Evolutionary conservation across 169 alveolate genomes (phyloP), one percentile per base, ranked within the genome.

Genomic region (Sarcocystis neurona): DNA sequence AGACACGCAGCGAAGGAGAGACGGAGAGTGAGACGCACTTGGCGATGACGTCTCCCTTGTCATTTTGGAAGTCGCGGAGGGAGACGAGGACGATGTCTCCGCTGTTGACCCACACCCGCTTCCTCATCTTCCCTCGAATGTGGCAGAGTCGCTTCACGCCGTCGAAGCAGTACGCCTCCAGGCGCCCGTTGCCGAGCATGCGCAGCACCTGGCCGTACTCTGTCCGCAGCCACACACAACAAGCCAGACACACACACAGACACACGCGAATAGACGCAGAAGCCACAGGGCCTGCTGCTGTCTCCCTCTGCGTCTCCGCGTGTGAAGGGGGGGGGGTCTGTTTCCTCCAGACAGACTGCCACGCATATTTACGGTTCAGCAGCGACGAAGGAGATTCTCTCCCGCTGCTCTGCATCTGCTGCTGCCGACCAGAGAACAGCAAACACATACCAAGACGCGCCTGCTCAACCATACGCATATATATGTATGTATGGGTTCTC

Each of bases 111-210:
- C 99, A 99, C 66, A 98, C 99, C 91, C 99, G 96, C 93, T 98
- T 97, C 91, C 99, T 95, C 99, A 98, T 95, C 93, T 98, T 98
- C 30, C 99, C 99, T 87, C 99, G 92, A 48, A 99, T 98, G 82
- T 97, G 99, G 89, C 99, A 98, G 58, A 97, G 96, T 77, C 99
- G 96, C 87, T 97, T 97, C 84, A 94, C 96, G 2, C 99, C 99
- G 88, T 98, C 99, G 89, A 97, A 97, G 89, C 99, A 98, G 90
- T 96, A 95, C 60, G 99, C 99, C 92, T 98, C 99, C 44, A 98
- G 95, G 70, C 99, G 96, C 41, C 99, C 99, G 92, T 98, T 98
- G 32, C 99, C 99, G 91, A 98, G 97, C 99, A 98, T 97, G 91
- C 99, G 94, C 48, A 96, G 94, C 47, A 98, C 99, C 90, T 98